phyloP scores from a whole-genome alignment of 371 early-diverging fungal species.

The Lichtheimia corymbifera region DNA sequence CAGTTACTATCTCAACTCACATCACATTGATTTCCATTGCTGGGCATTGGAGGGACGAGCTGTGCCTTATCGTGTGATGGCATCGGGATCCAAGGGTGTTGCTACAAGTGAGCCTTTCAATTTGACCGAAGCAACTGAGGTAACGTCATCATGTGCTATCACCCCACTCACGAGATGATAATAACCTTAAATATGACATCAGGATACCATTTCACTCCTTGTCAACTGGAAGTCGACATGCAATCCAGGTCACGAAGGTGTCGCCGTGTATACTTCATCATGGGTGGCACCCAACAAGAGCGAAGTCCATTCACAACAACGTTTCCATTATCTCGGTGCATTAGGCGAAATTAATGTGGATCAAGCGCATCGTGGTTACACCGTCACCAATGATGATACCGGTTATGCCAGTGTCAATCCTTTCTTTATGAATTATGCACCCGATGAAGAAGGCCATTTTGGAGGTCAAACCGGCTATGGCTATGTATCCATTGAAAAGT shows the following conservation, averaged over 20 bases:
- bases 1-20: constrained; percentile 47
- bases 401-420: constrained; percentile 46
- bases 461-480: constrained; percentile 51
- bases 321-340: constrained; percentile 50
- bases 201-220: constrained; percentile 54
- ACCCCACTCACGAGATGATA: too few species aligned
- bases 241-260: constrained; percentile 27
- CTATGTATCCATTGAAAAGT: constrained; percentile 42
- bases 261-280: constrained; percentile 52
- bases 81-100: constrained; percentile 43
- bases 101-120: constrained; percentile 37
- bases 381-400: constrained; percentile 29
- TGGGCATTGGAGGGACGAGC: constrained; percentile 43
- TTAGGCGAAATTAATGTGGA: constrained; percentile 51
- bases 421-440: constrained; percentile 51
- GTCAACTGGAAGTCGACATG: constrained; percentile 39
- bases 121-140: constrained; percentile 36
- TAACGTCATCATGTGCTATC: constrained; percentile 1
- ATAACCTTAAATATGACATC: not conserved
- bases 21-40: constrained; percentile 53
- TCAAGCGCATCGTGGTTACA: constrained; percentile 58
- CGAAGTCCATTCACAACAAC: constrained; percentile 57
- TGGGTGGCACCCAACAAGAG: constrained; percentile 52
- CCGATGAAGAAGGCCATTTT: constrained; percentile 46
- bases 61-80: constrained; percentile 39